Evolutionary conservation across 2,329 filamentous ascomycete genomes (phyloP), one percentile per base, ranked within the genome.

Genomic region (Sphaerulina vaccinii): DNA sequence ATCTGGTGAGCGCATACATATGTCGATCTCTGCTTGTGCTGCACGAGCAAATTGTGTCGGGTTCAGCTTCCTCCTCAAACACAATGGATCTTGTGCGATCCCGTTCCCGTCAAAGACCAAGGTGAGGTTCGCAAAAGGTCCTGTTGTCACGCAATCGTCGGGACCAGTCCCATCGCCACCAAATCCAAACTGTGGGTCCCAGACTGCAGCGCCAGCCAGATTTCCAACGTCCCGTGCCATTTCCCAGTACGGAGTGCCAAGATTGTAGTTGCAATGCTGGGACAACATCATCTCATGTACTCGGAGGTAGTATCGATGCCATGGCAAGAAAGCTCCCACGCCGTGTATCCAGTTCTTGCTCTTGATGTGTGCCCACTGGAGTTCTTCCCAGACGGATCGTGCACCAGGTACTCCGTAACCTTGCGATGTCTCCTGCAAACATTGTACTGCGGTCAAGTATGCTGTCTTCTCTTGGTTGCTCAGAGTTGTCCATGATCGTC

Each of bases 271-370:
- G 49, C 58, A 60, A 33, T 61, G 58, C n/a, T 37, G 18, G 33
- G 54, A 42, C 16, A 59, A 39, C n/a, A 61, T 51, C 19, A 41
- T 27, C 36, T 61, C 58, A 24, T 59, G 55, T 8, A 50, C 49
- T 39, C 51, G 57, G 18, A 59, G 41, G 40, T 61, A 61, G 38
- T 58, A 58, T 41, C 58, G 51, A 39, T 61, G 58, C 58, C 58
- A 61, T 2, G 56, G 56, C 11, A 61, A 37, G 36, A 61, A 61
- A 9, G 55, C 51, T 11, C 51, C 35, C 9, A 61, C 58, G 21
- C 58, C 58, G 40, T 61, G 58, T 29, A 61, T 61, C 42, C 53
- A 55, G n/a, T 56, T 58, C n/a, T 50, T 51, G 27, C 56, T 56
- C 27, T 56, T 52, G 13, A 61, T 53, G 32, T 61, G 58, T 18